Evolutionary conservation across 148 eudicot genomes (phyloP), one percentile per base, ranked within the genome.

Genomic region (Fagopyrum homotropicum): DNA sequence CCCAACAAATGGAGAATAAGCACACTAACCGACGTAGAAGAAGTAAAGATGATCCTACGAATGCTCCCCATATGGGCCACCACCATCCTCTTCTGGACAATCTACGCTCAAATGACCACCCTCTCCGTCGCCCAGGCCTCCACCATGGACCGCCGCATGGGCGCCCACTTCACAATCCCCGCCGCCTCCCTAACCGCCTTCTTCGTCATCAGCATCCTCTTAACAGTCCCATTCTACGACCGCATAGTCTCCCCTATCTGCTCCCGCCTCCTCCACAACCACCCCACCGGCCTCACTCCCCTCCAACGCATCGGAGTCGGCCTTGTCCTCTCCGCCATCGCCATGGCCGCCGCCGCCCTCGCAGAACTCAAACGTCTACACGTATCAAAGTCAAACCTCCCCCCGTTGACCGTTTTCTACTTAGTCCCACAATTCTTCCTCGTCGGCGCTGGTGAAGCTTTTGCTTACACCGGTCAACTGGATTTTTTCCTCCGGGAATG

Each of bases 61-160:
- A 94, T 94, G 98, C 75, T 94, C 17, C 98, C 98, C 1, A 92
- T 89, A 49, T 94, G 98, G 98, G 97, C 96, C 17, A 94, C 98
- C 6, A 90, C 97, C 10, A 86, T 94, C 14, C 86, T 92, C 72
- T 94, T 91, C 79, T 94, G 98, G 97, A 91, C 97, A 0, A 76
- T 90, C 51, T 88, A 94, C 78, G 98, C 98, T 30, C 98, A 94
- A 73, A 92, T 94, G 97, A 85, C 96, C 11, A 94, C 98, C 56
- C 89, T 94, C 61, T 94, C 98, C 0, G 98, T 94, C 10, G 87
- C 97, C 6, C 97, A 94, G 81, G 91, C 98, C 35, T 79, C 92
- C 55, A 90, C 90, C 44, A 91, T 94, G 98, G 85, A 91, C 80
- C 90, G 98, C 69, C 90, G 81, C 82, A 79, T 94, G 3, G 91